phyloP scores from a whole-genome alignment of 1,139 yeast genomes.

The Kodamaea derodonti region DNA sequence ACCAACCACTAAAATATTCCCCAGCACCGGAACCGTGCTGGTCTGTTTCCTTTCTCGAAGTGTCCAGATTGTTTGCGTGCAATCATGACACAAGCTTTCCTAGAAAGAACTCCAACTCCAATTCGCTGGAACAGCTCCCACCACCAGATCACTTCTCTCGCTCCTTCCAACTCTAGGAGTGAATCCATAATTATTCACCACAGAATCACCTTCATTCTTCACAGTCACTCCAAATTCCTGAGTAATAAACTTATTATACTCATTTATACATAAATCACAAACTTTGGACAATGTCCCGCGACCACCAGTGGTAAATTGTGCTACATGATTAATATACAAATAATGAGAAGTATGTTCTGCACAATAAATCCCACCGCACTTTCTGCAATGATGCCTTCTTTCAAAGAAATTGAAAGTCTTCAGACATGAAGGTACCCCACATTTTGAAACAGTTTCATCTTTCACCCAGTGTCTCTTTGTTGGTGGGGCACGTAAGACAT shows the following conservation, averaged over 20 bases:
- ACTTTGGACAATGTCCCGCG: conserved; percentile 74
- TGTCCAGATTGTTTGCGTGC: too few species aligned
- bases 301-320: conserved; percentile 73
- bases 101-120: conserved; percentile 77
- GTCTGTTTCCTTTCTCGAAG: too few species aligned
- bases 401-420: conserved; percentile 70
- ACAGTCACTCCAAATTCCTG: conserved; percentile 32
- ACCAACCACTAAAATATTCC: too few species aligned
- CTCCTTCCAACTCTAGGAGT: not conserved
- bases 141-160: conserved; percentile 27
- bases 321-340: conserved; percentile 61
- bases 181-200: not conserved
- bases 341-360: conserved; percentile 58
- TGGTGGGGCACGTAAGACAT: conserved; percentile 44
- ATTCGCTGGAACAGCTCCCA: conserved; percentile 66
- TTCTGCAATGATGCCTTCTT: conserved; percentile 89
- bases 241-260: conserved; percentile 54
- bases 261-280: conserved; percentile 69
- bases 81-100: too few species aligned
- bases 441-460: conserved; percentile 58
- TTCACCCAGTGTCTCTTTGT: conserved; percentile 76
- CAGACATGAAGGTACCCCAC: conserved; percentile 58
- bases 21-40: too few species aligned
- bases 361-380: conserved; percentile 91
- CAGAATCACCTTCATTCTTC: not conserved